Conservation (phyloP, 345 rosid genomes). For the Cardamine occulta region DNA sequence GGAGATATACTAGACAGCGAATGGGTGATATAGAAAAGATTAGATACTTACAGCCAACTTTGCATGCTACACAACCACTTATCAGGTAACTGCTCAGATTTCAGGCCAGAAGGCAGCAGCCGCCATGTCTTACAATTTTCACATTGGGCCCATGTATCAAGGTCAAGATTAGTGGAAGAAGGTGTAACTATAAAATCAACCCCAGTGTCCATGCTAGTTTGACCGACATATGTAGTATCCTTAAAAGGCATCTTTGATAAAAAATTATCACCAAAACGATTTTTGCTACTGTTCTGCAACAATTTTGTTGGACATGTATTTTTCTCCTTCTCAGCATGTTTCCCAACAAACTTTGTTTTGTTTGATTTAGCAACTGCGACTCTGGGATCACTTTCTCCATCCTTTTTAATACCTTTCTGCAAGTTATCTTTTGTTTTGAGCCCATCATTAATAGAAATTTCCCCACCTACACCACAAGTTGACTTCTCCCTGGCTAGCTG, state of each 20-base stretch:
- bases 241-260: constrained; percentile 34
- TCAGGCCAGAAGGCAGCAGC: constrained; percentile 57
- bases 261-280: constrained; percentile 38
- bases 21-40: not conserved
- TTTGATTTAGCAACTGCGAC: constrained; percentile 32
- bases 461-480: constrained; percentile 41
- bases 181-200: constrained; percentile 44
- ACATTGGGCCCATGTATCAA: constrained; percentile 67
- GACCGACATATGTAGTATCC: constrained; percentile 39
- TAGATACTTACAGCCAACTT: constrained; percentile 77
- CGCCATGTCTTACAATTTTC: constrained; percentile 76
- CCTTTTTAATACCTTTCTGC: constrained; percentile 44
- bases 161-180: constrained; percentile 42
- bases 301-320: constrained; percentile 37
- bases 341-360: constrained; percentile 36
- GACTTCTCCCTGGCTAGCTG: constrained; percentile 41
- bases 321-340: constrained; percentile 38
- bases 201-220: constrained; percentile 37
- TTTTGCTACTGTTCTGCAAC: constrained; percentile 45
- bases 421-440: constrained; percentile 42
- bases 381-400: constrained; percentile 37
- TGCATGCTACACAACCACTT: constrained; percentile 83
- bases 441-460: constrained; percentile 40
- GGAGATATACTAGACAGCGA: not conserved
- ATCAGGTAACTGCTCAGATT: constrained; percentile 61